These are phyloP conservation scores for Lablab purpureus DNA, from an alignment of 306 rosid species.

Conservation along the genomic window DNA sequence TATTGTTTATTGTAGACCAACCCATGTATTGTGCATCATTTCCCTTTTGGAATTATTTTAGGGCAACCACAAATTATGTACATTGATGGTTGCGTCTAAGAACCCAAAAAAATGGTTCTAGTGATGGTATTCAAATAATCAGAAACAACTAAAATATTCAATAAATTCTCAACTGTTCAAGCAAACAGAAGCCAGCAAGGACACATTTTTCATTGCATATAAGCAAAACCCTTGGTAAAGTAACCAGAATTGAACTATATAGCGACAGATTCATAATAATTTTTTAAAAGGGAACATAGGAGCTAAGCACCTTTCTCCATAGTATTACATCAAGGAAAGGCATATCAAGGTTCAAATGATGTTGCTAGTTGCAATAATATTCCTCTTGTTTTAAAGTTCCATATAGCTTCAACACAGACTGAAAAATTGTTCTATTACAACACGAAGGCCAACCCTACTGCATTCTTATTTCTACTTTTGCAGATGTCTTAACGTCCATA, in stretches of 20 bases:
- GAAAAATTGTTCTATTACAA: constrained; percentile 33
- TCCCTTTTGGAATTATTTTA: neutral
- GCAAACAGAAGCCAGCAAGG: neutral
- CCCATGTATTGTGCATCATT: constrained; percentile 11
- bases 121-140: constrained; percentile 33
- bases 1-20: constrained; percentile 3
- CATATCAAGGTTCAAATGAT: constrained; percentile 48
- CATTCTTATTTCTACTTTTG: constrained; percentile 21
- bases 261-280: neutral
- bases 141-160: constrained; percentile 12
- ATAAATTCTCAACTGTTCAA: constrained; percentile 40
- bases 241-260: neutral
- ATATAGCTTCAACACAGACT: constrained; percentile 34
- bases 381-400: constrained; percentile 47
- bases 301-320: constrained; percentile 36
- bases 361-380: constrained; percentile 42
- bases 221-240: constrained; percentile 4
- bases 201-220: constrained; percentile 11
- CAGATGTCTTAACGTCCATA: neutral
- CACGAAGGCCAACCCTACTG: constrained; percentile 35
- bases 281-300: constrained; percentile 9
- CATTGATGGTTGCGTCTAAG: neutral
- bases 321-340: constrained; percentile 39
- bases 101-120: neutral
- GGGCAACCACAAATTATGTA: constrained; percentile 26